Base-by-base conservation (phyloP, 1,284 basidiomycete genomes). In the Microstroma glucosiphilum region DNA sequence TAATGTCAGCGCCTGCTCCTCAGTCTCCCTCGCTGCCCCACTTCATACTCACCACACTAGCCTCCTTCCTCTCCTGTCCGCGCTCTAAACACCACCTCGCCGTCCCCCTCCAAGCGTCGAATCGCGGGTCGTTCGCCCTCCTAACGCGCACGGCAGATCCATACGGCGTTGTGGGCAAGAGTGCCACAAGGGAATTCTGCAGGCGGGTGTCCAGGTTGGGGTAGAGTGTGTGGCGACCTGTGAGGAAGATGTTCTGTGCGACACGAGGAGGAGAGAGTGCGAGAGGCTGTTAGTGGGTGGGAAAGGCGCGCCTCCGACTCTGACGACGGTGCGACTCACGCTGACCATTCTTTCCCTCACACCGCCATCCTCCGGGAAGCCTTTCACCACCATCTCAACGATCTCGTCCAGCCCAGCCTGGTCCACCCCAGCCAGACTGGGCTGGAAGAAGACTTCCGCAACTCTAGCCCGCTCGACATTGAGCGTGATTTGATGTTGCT, bases 21-120 rank as follows among this genome's bases (percentile, higher is more conserved):
- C 17, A 6, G 6, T 21, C 17, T 21, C 15, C 43, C 15, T 6
- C 12, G 13, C 17, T 21, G 12, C 6, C 43, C 6, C 43, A 48
- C 3, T 37, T 37, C 15, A 12, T 12, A 48, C 43, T 48, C 43
- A 48, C 43, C 17, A 48, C 21, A 21, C 43, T 48, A 17, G 17
- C 43, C 15, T 17, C 43, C 12, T 48, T 48, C 43, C 15, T 48
- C 23, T 43, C 56, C 1, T 75, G 64, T 1, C 40, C 9, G 2
- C 71, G 56, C 11, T 58, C 30, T 0, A 60, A 88, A 25, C 88
- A 86, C 82, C 92, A 96, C 63, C 84, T 83, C 3, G 90, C 89
- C 90, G 96, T 96, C 6, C 94, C 94, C 56, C 84, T 84, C 93
- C 93, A 98, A 3, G 92, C 88, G 76, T 96, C 92, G 60, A 88